A percentile compares a stretch with the other conserved stretches of the same genome.
These are phyloP conservation scores for Clavaria fumosa DNA, from an alignment of 768 basidiomycete genomes.

Conservation along the genomic window DNA sequence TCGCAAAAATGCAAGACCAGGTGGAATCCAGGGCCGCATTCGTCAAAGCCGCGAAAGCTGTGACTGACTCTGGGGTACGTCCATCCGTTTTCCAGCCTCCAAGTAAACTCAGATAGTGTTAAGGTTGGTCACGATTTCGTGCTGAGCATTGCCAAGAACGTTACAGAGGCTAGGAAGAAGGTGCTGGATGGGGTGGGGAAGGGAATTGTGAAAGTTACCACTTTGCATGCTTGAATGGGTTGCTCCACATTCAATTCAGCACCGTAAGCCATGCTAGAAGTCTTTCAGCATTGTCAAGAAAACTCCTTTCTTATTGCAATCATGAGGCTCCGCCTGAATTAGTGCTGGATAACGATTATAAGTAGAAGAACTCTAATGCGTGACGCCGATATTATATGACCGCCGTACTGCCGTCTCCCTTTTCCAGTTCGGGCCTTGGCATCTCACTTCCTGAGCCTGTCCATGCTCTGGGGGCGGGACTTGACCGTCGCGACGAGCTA, in stretches of 20 bases:
- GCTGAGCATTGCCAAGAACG: slow-evolving; percentile 42
- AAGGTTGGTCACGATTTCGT: slow-evolving; percentile 56
- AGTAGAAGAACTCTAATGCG: too few relatives aligned
- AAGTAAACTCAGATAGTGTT: slow-evolving; percentile 2
- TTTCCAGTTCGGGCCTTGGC: too few relatives aligned
- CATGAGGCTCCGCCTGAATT: too few relatives aligned
- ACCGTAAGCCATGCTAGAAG: not conserved
- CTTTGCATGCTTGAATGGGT: slow-evolving; percentile 12
- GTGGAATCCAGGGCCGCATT: slow-evolving; percentile 40
- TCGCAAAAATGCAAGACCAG: slow-evolving; percentile 33
- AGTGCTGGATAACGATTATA: too few relatives aligned
- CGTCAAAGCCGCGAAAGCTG: slow-evolving; percentile 30
- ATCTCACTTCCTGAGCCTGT: too few relatives aligned
- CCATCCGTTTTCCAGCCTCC: not conserved
- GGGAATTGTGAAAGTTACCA: slow-evolving; percentile 29
- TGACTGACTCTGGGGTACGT: slow-evolving; percentile 24
- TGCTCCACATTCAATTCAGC: too few relatives aligned
- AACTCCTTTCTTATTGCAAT: too few relatives aligned
- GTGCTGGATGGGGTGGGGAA: slow-evolving; percentile 58
- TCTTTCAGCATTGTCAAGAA: not conserved
- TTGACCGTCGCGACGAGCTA: too few relatives aligned
- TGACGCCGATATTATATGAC: too few relatives aligned
- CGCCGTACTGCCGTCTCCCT: too few relatives aligned
- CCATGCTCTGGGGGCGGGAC: too few relatives aligned
- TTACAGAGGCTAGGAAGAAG: slow-evolving; percentile 56